Evolutionary conservation across 2,329 filamentous ascomycete genomes (phyloP), one percentile per base, ranked within the genome.

Genomic region (Sarocladium strictum): DNA sequence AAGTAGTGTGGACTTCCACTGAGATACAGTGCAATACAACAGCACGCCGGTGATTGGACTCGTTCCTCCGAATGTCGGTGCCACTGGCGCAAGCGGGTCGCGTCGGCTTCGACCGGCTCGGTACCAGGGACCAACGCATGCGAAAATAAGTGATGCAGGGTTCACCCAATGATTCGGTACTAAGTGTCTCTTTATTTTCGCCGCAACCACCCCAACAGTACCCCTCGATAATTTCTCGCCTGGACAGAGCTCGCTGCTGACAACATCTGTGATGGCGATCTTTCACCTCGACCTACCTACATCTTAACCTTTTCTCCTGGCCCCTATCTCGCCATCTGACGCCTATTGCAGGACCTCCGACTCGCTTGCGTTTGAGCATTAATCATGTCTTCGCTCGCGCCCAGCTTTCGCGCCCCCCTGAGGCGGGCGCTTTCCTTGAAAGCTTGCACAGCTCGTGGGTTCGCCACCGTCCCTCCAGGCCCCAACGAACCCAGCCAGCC

Each of bases 401-500:
- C 73, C 23, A 68, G 70, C 2, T 66, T 79, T 32, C 72, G 72
- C 37, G 66, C 65, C 53, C 75, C 75, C 53, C 64, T 77, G 17
- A 70, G 74, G 54, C 68, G 69, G 57, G 72, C 68, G 29, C 61
- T 78, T 29, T 61, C 64, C 57, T 61, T 65, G 54, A 59, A 69
- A 58, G 69, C 40, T 61, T 47, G 62, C 10, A 55, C 62, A 50
- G 53, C 65, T 57, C 71, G 76, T 58, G 62, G 67, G 43, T 75
- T 77, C 61, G 77, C 77, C 65, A 79, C 77, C 56, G 68, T 77
- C 57, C 75, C 73, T 54, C 62, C 69, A 57, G 61, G 64, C 54
- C 54, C 65, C 60, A 59, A 60, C 60, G 62, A 65, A 50, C 27
- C 63, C 45, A 59, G 47, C 32, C 38, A 54, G n/a, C 53, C 56